Conservation (phyloP, 306 rosid species). For the Castanopsis chinensis region DNA sequence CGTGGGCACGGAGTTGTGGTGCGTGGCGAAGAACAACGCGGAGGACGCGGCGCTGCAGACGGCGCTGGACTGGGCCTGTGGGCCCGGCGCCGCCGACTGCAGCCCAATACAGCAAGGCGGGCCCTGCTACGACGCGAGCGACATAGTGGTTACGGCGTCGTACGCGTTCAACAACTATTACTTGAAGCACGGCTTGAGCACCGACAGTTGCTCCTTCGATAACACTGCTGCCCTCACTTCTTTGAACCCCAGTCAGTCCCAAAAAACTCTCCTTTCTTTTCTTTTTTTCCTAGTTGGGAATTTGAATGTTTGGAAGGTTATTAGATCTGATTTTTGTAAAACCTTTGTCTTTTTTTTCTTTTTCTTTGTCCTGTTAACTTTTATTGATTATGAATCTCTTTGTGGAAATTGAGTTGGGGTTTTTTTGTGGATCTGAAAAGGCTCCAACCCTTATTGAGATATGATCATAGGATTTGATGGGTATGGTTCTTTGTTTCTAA, state of each 20-base stretch:
- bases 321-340: background rate
- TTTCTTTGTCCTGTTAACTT: background rate
- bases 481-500: too few species aligned
- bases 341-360: background rate
- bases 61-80: constrained; percentile 90
- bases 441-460: background rate
- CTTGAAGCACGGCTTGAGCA: constrained; percentile 64
- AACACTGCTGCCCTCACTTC: constrained; percentile 75
- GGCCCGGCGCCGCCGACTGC: constrained; percentile 78
- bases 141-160: constrained; percentile 67
- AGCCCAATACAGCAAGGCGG: constrained; percentile 77
- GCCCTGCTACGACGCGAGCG: constrained; percentile 62
- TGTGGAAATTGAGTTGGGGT: background rate
- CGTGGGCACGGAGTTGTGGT: constrained; percentile 68
- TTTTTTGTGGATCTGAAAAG: constrained; percentile 6
- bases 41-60: constrained; percentile 67
- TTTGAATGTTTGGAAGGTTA: background rate
- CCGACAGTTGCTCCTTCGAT: constrained; percentile 68
- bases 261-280: background rate
- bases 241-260: constrained; percentile 71
- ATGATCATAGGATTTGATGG: background rate
- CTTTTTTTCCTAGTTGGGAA: background rate
- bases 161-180: constrained; percentile 82
- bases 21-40: constrained; percentile 95
- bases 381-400: background rate